These are phyloP conservation scores for Ustanciosporium gigantosporum DNA, from an alignment of 1,284 basidiomycete species.

Conservation along the genomic window DNA sequence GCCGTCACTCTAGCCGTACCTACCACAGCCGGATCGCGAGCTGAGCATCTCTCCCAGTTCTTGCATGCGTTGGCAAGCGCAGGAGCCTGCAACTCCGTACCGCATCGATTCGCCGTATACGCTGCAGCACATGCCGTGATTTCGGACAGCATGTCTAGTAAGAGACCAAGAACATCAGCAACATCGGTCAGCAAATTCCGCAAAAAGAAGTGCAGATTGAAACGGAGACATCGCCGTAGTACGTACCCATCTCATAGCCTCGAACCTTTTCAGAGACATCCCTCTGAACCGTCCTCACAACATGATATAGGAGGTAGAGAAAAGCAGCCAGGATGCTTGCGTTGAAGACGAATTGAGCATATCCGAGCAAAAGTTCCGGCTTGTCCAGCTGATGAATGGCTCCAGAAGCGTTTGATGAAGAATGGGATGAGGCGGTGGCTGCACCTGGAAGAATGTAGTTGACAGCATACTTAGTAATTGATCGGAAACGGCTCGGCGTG, in stretches of 20 bases:
- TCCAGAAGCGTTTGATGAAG: constrained; percentile 1
- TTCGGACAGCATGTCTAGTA: constrained; percentile 51
- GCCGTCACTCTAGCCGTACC: constrained; percentile 87
- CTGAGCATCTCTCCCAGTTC: constrained; percentile 92
- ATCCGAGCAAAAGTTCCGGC: constrained; percentile 47
- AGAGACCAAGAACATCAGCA: too few species aligned
- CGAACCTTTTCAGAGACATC: constrained; percentile 87
- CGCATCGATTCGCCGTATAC: constrained; percentile 50
- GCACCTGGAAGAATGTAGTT: constrained; percentile 35
- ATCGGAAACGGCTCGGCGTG: constrained; percentile 28
- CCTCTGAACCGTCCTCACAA: constrained; percentile 83
- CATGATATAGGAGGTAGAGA: constrained; percentile 80
- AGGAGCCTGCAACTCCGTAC: constrained; percentile 49
- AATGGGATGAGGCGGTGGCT: too few species aligned
- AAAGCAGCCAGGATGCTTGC: constrained; percentile 80
- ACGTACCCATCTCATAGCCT: constrained; percentile 82
- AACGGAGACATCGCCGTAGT: too few species aligned
- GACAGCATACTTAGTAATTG: constrained; percentile 41
- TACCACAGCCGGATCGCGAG: constrained; percentile 84
- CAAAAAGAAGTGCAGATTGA: too few species aligned
- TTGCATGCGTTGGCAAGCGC: constrained; percentile 50
- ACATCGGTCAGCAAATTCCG: too few species aligned
- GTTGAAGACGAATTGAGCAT: constrained; percentile 89
- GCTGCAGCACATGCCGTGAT: constrained; percentile 43
- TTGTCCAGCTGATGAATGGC: constrained; percentile 27